Evolutionary conservation across 768 basidiomycete species (phyloP).

Genomic region (Tricholomella constricta): DNA sequence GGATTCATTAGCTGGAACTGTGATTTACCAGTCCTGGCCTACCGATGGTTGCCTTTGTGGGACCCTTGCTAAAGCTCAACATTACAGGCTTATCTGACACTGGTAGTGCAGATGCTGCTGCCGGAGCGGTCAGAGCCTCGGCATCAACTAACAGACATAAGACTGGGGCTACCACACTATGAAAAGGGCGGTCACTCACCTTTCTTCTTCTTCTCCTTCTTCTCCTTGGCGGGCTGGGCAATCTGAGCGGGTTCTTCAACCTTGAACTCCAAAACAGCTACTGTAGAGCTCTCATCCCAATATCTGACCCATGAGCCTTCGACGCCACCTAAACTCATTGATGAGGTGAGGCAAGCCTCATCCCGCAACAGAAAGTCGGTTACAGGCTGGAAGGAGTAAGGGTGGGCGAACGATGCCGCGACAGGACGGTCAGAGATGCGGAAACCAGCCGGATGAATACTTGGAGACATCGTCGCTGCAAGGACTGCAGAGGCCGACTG

Average conservation of each 20-base stretch:
- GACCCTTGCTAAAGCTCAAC: conserved; percentile 67
- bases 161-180: neutral
- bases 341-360: conserved; percentile 73
- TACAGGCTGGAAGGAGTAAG: conserved; percentile 85
- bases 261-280: conserved; percentile 76
- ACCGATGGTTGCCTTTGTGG: conserved; percentile 34
- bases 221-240: conserved; percentile 36
- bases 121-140: conserved; percentile 38
- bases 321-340: conserved; percentile 66
- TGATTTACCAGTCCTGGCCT: neutral
- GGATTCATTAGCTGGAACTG: conserved; percentile 1
- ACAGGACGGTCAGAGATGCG: conserved; percentile 87
- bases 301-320: conserved; percentile 81
- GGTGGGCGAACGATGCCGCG: conserved; percentile 91
- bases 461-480: conserved; percentile 83
- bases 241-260: conserved; percentile 60
- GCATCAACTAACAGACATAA: conserved; percentile 12
- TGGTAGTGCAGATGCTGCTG: conserved; percentile 67
- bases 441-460: conserved; percentile 91
- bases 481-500: conserved; percentile 84
- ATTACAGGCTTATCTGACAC: conserved; percentile 83
- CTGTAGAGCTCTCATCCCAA: conserved; percentile 87
- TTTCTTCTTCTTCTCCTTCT: conserved; percentile 69
- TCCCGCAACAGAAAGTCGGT: conserved; percentile 74
- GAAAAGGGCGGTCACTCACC: conserved; percentile 41